Evolutionary conservation across 768 basidiomycete species (phyloP), one percentile per base, ranked within the genome.

Genomic region (Cubamyces sp.): DNA sequence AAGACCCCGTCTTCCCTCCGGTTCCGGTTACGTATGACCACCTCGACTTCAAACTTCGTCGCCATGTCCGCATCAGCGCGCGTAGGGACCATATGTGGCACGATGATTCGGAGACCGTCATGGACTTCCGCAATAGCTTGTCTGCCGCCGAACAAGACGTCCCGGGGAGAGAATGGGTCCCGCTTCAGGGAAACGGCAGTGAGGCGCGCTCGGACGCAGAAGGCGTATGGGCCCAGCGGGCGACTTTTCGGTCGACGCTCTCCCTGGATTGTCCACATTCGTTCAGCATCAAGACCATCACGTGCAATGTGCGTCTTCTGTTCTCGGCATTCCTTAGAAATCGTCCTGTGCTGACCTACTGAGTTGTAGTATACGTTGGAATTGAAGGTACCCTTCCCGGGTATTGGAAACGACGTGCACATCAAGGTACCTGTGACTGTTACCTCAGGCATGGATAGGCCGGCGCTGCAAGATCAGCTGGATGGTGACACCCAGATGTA

Each of bases 151-250:
- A n/a, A 1, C 41, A 46, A 21, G 34, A 54, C 12, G 25, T 59
- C 42, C 14, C 51, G 5, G 30, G 18, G 14, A 25, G 28, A 11
- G 56, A 49, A 40, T 57, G 53, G 43, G 45, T 52, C 11, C 52
- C 45, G 21, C 21, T 34, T 16, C 34, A 62, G 7, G 19, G 19
- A 21, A 11, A 23, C 15, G 18, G 37, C 16, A n/a, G 41, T 19
- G n/a, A 9, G 46, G 42, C 19, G 14, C 26, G 25, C 9, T 50
- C 57, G 3, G 40, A 42, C 12, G 48, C 37, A 34, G 49, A 48
- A 18, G 68, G 68, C 1, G 2, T 7, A 25, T 66, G 68, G 68
- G 57, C 54, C n/a, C 68, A 69, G 60, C 53, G 49, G 15, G 52
- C 43, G 16, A 34, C 58, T 12, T 62, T 69, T 48, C 18, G 37